These are phyloP conservation scores for Rhodotorula sphaerocarpa DNA, from an alignment of 768 basidiomycete genomes.

Conservation along the genomic window DNA sequence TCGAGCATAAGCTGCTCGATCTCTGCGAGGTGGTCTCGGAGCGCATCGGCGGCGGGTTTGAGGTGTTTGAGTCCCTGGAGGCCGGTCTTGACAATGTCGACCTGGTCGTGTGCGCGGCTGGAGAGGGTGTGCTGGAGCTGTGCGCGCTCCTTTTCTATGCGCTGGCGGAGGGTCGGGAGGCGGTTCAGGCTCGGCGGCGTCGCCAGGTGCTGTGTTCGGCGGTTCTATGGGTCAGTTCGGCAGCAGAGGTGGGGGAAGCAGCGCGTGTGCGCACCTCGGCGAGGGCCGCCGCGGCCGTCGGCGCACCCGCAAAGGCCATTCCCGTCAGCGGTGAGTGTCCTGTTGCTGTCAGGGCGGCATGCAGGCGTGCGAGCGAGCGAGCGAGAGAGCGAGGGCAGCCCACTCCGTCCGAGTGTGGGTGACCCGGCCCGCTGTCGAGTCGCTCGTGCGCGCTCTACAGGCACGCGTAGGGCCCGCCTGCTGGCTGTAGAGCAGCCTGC, in stretches of 20 bases:
- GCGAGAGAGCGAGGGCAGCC: too few species aligned
- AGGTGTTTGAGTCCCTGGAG: conserved; percentile 38
- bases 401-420: too few species aligned
- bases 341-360: too few species aligned
- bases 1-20: conserved; percentile 69
- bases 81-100: conserved; percentile 81
- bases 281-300: conserved; percentile 25
- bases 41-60: conserved; percentile 53
- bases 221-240: too few species aligned
- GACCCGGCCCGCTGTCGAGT: too few species aligned
- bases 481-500: too few species aligned
- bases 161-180: conserved; percentile 78
- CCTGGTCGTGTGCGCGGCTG: conserved; percentile 82
- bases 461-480: too few species aligned
- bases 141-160: conserved; percentile 91
- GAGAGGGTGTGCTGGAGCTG: conserved; percentile 85
- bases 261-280: conserved; percentile 19
- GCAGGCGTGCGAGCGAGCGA: too few species aligned
- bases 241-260: too few species aligned
- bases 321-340: too few species aligned
- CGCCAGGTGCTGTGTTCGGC: conserved; percentile 24
- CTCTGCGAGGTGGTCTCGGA: conserved; percentile 72
- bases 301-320: background rate
- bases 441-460: too few species aligned
- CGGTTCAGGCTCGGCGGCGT: conserved; percentile 54